Conservation (phyloP, 441 rosid genomes). For the Adansonia gregorii region DNA sequence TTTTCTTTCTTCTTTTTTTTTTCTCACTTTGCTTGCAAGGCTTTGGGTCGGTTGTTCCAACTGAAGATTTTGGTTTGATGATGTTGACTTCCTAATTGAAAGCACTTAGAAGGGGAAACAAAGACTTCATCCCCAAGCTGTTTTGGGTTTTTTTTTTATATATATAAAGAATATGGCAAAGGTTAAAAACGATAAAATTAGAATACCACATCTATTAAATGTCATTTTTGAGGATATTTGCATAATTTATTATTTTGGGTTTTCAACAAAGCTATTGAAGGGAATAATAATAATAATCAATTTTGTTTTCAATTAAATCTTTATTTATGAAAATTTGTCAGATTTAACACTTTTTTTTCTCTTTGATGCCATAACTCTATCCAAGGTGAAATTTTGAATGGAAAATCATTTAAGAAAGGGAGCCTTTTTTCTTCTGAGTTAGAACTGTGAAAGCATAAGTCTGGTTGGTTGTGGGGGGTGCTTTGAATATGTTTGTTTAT, state of each 20-base stretch:
- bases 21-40: constrained; percentile 12
- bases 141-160: no score
- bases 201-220: no score
- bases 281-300: no score
- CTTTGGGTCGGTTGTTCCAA: constrained; percentile 16
- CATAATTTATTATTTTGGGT: not conserved
- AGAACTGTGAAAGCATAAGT: not conserved
- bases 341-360: not conserved
- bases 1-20: not conserved
- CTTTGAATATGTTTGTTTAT: constrained; percentile 8
- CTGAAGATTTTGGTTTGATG: not conserved
- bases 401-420: not conserved
- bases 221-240: no score
- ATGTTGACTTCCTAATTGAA: constrained; percentile 16
- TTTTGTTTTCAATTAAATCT: no score
- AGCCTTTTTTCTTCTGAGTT: not conserved
- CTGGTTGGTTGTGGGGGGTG: not conserved
- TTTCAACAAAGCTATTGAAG: no score
- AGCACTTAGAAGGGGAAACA: not conserved
- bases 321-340: not conserved
- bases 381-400: not conserved
- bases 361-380: not conserved
- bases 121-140: not conserved
- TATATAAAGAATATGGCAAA: no score
- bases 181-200: no score